Evolutionary conservation across 2,329 filamentous ascomycete genomes (phyloP), one percentile per base, ranked within the genome.

Genomic region (Sclerotinia minor): DNA sequence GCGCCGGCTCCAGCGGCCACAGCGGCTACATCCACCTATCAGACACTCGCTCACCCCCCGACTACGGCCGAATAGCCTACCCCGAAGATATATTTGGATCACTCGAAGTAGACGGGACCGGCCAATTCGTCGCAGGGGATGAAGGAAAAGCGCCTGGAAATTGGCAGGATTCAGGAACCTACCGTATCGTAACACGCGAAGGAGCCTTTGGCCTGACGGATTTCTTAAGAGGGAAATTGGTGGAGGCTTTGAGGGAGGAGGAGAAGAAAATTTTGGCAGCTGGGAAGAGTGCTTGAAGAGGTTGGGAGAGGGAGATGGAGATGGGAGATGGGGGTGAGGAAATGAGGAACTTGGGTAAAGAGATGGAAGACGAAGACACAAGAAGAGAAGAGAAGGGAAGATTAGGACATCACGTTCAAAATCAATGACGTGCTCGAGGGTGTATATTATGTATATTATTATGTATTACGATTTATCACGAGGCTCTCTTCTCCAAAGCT

Each of bases 1-100:
- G 85, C 26, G 83, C 84, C 0, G 86, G 86, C 0, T 85, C 86
- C 13, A 85, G 79, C 1, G 86, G 86, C 1, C 79, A 83, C 29
- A 86, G 87, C 29, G 87, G 88, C 1, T 85, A 85, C 78, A 82
- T 90, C 24, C 88, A 91, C 77, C 80, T 91, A 6, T 88, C 86
- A 67, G 88, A 91, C 75, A 74, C 80, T 65, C 80, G 88, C 65
- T 89, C 88, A 64, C 86, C 87, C 2, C 87, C 87, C 0, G 87
- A 89, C 73, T 90, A 83, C 80, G 88, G 88, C 21, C 79, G 88
- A 64, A 90, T 90, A 75, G 87, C 88, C 2, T 89, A 85, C 81
- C 87, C 88, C 1, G 88, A 90, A 73, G 88, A 91, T 73, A 91
- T 91, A 49, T 79, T 91, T 65, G 88, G 88, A 49, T 90, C 87